These are phyloP conservation scores for Podaxis sp. DNA, from an alignment of 768 basidiomycete species.

Conservation along the genomic window DNA sequence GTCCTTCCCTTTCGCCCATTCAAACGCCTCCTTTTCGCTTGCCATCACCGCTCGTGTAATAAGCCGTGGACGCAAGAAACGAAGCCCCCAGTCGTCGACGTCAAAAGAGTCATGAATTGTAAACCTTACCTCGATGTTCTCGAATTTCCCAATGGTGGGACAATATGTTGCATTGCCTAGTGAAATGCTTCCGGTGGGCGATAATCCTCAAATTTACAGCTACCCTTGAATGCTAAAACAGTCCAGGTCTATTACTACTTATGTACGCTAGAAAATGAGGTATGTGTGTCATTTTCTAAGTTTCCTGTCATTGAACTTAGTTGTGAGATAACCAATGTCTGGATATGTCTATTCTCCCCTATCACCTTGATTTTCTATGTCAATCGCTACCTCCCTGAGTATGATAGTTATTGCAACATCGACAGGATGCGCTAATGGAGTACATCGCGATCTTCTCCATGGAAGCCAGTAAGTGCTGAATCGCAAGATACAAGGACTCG, in stretches of 20 bases:
- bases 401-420: neutral
- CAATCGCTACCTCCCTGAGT: neutral
- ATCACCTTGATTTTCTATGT: neutral
- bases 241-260: neutral
- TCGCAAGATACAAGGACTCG: neutral
- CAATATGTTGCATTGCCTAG: neutral
- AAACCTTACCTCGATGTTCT: neutral
- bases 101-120: too few species aligned
- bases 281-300: neutral
- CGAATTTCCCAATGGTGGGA: neutral
- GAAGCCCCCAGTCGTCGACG: too few species aligned
- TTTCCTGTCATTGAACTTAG: neutral
- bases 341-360: neutral
- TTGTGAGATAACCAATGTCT: neutral
- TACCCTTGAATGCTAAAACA: neutral
- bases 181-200: neutral
- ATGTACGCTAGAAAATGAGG: conserved; percentile 2
- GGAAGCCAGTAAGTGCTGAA: neutral
- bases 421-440: neutral
- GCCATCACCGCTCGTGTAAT: too few species aligned
- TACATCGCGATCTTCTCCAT: neutral
- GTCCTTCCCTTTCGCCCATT: too few species aligned
- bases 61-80: too few species aligned
- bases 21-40: too few species aligned
- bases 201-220: neutral